Evolutionary conservation across 495 filamentous ascomycete species (phyloP), one percentile per base, ranked within the genome.

Genomic region (Massariosphaeria phaeospora): DNA sequence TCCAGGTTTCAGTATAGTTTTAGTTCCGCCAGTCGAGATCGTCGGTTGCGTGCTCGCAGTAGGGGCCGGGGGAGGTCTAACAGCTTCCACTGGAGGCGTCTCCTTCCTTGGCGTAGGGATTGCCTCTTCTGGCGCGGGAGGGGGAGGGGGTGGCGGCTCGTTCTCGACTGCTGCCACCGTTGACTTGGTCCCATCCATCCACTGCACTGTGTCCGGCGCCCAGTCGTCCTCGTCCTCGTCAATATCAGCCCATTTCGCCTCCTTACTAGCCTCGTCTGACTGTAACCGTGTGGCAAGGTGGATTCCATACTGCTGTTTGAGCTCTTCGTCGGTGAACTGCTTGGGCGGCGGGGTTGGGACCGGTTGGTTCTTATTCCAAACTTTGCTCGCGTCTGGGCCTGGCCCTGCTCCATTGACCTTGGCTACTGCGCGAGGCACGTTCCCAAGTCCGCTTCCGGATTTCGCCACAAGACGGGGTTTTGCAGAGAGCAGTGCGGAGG

Each of bases 211-310:
- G 57, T 97, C 91, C 0, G 93, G 94, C 2, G 86, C 89, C 93
- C 93, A 99, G 66, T 97, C 91, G 50, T 97, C 93, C 66, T 96
- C 90, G 59, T 99, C 93, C 52, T 99, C 93, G 53, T 97, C 93
- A 52, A 98, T 96, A 73, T 99, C 93, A 15, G 94, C 93, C 93
- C 93, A 99, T 66, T 89, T 91, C 13, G 89, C 82, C 46, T 91
- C 88, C 54, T 91, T 90, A 13, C 85, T 84, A 35, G 79, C 80
- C 12, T 82, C 80, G 63, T 97, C 91, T 48, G 88, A 79, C 44
- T 90, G 85, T 20, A 99, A 82, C 48, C 93, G 82, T 35, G 82
- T 94, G 9, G 93, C 94, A 72, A 99, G 80, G 69, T 99, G 93
- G 51, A 99, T 99, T 12, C 93, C 93, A 67, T 86, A 91, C 67